Base-by-base conservation (phyloP, 2,329 filamentous ascomycete genomes). In the Fusarium cyanostomum region DNA sequence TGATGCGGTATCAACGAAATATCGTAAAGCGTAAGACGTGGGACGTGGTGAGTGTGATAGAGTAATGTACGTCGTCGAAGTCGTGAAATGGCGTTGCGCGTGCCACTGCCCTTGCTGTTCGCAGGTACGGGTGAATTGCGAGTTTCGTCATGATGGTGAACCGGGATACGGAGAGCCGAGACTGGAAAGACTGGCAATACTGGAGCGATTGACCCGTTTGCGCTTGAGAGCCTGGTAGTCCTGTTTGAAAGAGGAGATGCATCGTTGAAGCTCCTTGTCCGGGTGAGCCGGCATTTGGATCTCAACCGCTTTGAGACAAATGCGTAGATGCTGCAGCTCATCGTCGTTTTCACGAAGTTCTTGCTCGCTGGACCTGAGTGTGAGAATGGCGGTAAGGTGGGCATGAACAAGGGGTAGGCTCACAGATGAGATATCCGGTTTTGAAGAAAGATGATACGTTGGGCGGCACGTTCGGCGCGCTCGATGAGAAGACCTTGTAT, bases 291-390 rank as follows among this genome's bases (percentile, higher is more conserved):
- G 78, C 70, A 82, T 82, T 65, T 86, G 84, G 15, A 87, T 82
- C 76, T 89, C 86, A 65, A 89, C 82, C 18, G 84, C 85, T 64
- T 87, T 85, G 61, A 88, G 79, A 70, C 85, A 83, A 59, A 91
- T 84, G 55, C 86, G 84, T 37, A 88, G 80, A 70, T 86, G 86
- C 39, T 84, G 80, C 26, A 89, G 79, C 70, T 89, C 86, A 35
- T 85, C 82, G 61, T 88, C 84, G 68, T 83, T 83, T 66, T 84
- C 80, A 44, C 82, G 78, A 21, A 84, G 78, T 65, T 88, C 83
- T 33, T 82, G 77, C 70, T 85, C 86, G 66, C 82, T 88, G 57
- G 2, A 38, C 59, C 28, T 59, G 54, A 46, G 18, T 46, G 60
- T 66, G 44, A 69, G 59, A 31, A 44, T 3, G 21, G 13, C 7